phyloP scores from a whole-genome alignment of 495 filamentous ascomycete species.

The Physcia stellaris region DNA sequence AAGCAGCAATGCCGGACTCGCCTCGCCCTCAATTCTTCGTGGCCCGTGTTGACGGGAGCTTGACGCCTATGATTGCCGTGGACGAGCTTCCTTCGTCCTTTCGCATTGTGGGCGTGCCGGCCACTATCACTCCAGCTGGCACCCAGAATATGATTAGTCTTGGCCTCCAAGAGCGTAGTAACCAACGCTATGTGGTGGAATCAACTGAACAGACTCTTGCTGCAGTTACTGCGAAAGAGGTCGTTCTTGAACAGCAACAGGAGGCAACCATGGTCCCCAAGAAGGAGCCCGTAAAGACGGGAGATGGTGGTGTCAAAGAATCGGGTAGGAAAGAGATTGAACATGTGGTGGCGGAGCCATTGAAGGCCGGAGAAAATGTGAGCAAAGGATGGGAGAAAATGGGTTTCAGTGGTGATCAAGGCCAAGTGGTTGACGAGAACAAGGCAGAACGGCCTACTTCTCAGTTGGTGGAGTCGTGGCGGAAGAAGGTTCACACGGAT shows the following conservation, averaged over 20 bases:
- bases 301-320: background rate
- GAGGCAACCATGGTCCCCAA: background rate
- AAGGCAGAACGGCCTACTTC: no score
- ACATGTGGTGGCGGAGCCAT: no score
- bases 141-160: constrained; percentile 30
- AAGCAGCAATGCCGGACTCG: constrained; percentile 18
- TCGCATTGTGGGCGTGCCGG: constrained; percentile 23
- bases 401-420: no score
- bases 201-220: constrained; percentile 11
- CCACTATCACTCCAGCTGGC: constrained; percentile 20
- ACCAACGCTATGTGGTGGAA: constrained; percentile 25
- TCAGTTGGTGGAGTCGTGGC: no score
- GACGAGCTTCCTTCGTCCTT: constrained; percentile 44
- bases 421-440: no score
- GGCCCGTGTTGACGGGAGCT: constrained; percentile 39
- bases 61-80: constrained; percentile 49
- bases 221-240: constrained; percentile 1
- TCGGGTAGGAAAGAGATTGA: background rate
- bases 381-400: no score
- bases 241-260: no score
- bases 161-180: constrained; percentile 20
- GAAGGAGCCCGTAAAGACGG: background rate
- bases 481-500: no score
- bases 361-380: background rate
- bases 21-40: constrained; percentile 37